Evolutionary conservation across 768 basidiomycete species (phyloP).

Genomic region (Termitomyces titanicus): DNA sequence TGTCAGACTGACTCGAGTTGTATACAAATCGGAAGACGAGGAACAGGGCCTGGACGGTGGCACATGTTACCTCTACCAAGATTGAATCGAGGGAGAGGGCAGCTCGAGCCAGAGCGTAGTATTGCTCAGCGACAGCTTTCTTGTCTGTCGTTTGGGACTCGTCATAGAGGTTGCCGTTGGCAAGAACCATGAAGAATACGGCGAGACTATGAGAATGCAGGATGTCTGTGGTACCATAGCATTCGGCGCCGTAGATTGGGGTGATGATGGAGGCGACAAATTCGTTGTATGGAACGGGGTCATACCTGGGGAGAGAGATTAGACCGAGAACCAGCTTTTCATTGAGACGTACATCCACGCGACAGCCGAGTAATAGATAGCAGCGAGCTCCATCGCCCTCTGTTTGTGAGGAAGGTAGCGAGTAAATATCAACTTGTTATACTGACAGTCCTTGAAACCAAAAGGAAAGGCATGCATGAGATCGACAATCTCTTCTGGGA

Average conservation of each 20-base stretch:
- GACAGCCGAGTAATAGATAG: slow-evolving; percentile 39
- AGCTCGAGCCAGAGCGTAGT: slow-evolving; percentile 45
- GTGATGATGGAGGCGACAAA: slow-evolving; percentile 36
- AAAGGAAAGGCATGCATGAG: slow-evolving; percentile 49
- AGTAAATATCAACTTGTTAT: slow-evolving; percentile 33
- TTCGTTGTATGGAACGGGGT: slow-evolving; percentile 40
- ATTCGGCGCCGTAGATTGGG: slow-evolving; percentile 37
- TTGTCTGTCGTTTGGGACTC: slow-evolving; percentile 27
- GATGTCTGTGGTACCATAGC: slow-evolving; percentile 25
- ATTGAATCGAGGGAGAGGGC: slow-evolving; percentile 44
- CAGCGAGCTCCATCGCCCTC: slow-evolving; percentile 34
- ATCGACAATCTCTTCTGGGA: slow-evolving; percentile 40
- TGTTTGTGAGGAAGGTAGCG: slow-evolving; percentile 37
- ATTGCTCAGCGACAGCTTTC: slow-evolving; percentile 32
- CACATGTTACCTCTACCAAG: slow-evolving; percentile 37
- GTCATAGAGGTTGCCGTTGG: slow-evolving; percentile 45
- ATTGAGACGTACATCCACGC: slow-evolving; percentile 42
- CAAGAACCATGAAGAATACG: slow-evolving; percentile 49
- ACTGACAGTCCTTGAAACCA: slow-evolving; percentile 36
- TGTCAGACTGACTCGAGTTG: slow-evolving; percentile 36
- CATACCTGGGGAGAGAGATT: slow-evolving; percentile 31
- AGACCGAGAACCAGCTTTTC: neutral
- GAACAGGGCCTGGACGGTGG: slow-evolving; percentile 46
- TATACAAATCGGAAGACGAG: slow-evolving; percentile 39
- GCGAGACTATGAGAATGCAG: slow-evolving; percentile 46